phyloP scores from a whole-genome alignment of 2,329 filamentous ascomycete genomes.

The Tolypocladium cylindrosporum region DNA sequence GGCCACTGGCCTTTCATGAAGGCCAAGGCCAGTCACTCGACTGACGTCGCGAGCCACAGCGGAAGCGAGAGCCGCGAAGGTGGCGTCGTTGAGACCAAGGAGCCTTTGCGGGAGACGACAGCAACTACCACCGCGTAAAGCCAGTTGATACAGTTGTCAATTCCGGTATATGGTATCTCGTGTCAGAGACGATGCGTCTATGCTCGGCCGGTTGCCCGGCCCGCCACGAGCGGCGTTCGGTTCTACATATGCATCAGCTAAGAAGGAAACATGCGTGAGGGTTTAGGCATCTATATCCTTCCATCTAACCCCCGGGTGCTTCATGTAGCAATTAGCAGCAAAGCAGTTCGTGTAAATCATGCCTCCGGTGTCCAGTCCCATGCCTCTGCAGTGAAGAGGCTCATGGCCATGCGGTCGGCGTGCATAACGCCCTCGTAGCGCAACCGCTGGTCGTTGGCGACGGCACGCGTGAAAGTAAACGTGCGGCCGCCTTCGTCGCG shows the following conservation, averaged over 20 bases:
- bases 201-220: not conserved
- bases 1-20: conserved; percentile 38
- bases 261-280: not conserved
- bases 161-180: not conserved
- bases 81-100: conserved; percentile 12
- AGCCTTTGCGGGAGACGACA: conserved; percentile 15
- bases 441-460: conserved; percentile 40
- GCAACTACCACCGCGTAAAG: conserved; percentile 7
- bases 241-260: not conserved
- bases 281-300: not conserved
- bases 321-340: not conserved
- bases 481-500: conserved; percentile 5
- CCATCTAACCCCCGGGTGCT: not conserved
- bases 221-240: not conserved
- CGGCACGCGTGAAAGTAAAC: conserved; percentile 41
- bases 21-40: conserved; percentile 13
- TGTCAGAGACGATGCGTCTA: not conserved
- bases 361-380: conserved; percentile 52
- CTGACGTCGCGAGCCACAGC: conserved; percentile 9
- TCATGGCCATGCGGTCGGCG: conserved; percentile 38
- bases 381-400: conserved; percentile 42
- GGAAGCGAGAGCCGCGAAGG: conserved; percentile 16
- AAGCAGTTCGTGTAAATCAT: conserved; percentile 9
- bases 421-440: conserved; percentile 38
- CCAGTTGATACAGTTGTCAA: not conserved